Evolutionary conservation across 2,329 filamentous ascomycete species (phyloP), one percentile per base, ranked within the genome.

Genomic region (Phyllachora maydis): DNA sequence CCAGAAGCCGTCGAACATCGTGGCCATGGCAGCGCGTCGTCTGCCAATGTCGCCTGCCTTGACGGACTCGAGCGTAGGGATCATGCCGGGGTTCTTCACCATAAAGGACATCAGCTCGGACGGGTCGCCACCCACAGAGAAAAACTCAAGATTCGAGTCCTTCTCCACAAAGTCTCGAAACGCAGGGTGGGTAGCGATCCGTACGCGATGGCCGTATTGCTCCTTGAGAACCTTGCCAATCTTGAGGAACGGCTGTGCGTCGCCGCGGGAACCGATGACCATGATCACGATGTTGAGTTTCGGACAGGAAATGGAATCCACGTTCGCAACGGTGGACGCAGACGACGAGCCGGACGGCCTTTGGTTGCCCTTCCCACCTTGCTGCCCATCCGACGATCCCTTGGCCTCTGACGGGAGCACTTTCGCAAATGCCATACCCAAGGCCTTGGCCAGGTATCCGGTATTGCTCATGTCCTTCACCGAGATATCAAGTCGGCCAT

Each of bases 1-100:
- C 76, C 78, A 85, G 47, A 81, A 82, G 0, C 77, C 77, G 29
- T 78, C 59, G 37, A 85, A 81, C 72, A 85, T 85, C 30, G 75
- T 70, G 3, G 64, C 73, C 72, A 85, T 83, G 22, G 65, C 61
- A 4, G 62, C 57, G 18, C 78, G 54, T 15, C 74, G 54, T 13
- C 58, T 54, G 0, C 68, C 65, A 28, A 85, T 70, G 33, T 85
- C 77, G 4, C 77, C 77, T 2, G 68, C 63, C 30, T 65, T 70
- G 26, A 85, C 62, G 0, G 72, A 73, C 30, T 77, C 65, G 13
- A 83, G 49, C 1, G 61, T 73, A 0, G 78, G 77, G 3, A 88
- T 74, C 43, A 85, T 56, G 4, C 76, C 75, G 0, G 66, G 75
- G 36, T 85, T 82, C 48, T 81, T 81, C 16, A 83, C 75, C 78